Evolutionary conservation across 2,329 filamentous ascomycete genomes (phyloP), one percentile per base, ranked within the genome.

Genomic region (Hypoxylon sp.): DNA sequence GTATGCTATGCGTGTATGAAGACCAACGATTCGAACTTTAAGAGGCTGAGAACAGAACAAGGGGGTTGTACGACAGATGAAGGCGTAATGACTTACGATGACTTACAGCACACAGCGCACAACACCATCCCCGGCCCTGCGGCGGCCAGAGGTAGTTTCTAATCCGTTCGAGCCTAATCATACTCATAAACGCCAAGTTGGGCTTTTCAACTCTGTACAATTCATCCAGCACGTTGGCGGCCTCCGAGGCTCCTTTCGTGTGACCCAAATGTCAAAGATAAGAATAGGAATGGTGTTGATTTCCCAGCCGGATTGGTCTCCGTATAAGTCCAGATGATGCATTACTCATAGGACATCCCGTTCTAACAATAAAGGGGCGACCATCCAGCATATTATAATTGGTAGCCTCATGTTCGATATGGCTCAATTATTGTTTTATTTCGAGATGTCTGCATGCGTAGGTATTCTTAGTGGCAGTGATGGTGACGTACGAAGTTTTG

Each of bases 351-450:
- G 55, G 48, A 55, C 45, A 23, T 14, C 7, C 14, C 17, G 17
- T 32, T 17, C 19, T 48, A 30, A 30, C 17, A 4, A 32, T 34
- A 60, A 43, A 36, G 51, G 41, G 19, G 60, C 25, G 46, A 41
- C 17, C 10, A 56, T 48, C 25, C 21, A 17, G 13, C n/a, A 13
- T 38, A 34, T 57, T 28, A 21, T 53, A 19, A 70, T 70, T 70
- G 67, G 67, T 65, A 67, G 67, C 67, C 67, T 67, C 67, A 63
- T 59, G 48, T 69, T 67, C n/a, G 19, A 58, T 46, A 36, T 51
- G 46, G 41, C 19, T 65, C 48, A 41, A 17, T 51, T 51, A 58
- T 25, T 48, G 28, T 30, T 43, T 43, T 63, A 53, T 58, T 45
- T 64, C 38, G 55, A 69, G 32, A 56, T 63, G 36, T 62, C 36